Evolutionary conservation across 2,329 filamentous ascomycete genomes (phyloP).

Genomic region (Cladosporium sp.): DNA sequence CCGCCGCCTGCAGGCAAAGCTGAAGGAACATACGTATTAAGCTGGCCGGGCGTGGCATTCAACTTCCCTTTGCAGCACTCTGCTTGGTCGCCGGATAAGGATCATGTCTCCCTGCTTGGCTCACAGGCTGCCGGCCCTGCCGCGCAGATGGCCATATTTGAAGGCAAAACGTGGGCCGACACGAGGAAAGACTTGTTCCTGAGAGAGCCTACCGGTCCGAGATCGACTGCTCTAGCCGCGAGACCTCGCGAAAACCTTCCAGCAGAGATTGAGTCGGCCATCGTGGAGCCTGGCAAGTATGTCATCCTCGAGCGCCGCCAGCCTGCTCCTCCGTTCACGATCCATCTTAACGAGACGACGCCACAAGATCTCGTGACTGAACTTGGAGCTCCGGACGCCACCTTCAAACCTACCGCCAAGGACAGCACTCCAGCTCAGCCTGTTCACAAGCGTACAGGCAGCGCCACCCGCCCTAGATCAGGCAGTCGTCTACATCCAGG

Average conservation of each 20-base stretch:
- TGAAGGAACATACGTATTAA: constrained; percentile 79
- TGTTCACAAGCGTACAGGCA: constrained; percentile 20
- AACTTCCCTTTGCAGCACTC: constrained; percentile 75
- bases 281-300: constrained; percentile 68
- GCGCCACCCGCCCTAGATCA: constrained; percentile 21
- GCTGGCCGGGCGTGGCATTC: constrained; percentile 92
- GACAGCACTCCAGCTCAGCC: constrained; percentile 17
- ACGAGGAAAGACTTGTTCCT: constrained; percentile 74
- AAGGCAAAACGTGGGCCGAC: constrained; percentile 85
- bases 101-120: constrained; percentile 82
- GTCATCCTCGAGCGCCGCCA: constrained; percentile 73
- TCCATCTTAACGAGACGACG: constrained; percentile 79
- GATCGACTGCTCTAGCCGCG: constrained; percentile 63
- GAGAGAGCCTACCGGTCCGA: constrained; percentile 67
- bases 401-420: constrained; percentile 53
- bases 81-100: constrained; percentile 69
- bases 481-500: constrained; percentile 19
- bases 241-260: constrained; percentile 76
- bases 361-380: constrained; percentile 89
- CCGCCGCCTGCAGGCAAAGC: constrained; percentile 53
- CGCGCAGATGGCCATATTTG: constrained; percentile 85
- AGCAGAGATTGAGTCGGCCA: constrained; percentile 80
- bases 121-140: constrained; percentile 73
- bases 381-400: constrained; percentile 87
- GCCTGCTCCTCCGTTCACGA: constrained; percentile 62